Conservation (phyloP, 2,329 filamentous ascomycete species). For the Neopestalotiopsis sp. region DNA sequence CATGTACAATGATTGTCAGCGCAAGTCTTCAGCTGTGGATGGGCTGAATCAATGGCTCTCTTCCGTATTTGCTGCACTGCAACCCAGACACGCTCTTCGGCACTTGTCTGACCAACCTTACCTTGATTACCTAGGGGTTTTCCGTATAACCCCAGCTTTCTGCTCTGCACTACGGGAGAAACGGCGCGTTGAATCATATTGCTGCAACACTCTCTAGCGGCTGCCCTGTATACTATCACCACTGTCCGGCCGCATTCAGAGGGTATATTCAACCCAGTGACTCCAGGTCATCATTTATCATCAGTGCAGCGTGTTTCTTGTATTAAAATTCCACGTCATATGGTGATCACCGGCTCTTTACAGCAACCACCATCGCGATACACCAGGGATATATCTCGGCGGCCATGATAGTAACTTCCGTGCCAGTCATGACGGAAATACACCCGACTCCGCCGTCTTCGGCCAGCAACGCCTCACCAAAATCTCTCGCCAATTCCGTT, state of each 20-base stretch:
- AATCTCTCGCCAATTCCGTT: constrained; percentile 24
- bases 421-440: constrained; percentile 4
- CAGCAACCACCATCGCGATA: not conserved
- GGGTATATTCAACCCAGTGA: not conserved
- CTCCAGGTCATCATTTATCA: not conserved
- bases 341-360: not conserved
- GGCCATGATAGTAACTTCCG: not conserved
- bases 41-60: not conserved
- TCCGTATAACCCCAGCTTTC: not conserved
- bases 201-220: not conserved
- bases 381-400: not conserved
- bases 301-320: not conserved
- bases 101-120: not conserved
- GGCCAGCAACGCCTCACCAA: constrained; percentile 32
- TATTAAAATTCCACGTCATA: not conserved
- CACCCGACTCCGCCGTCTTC: constrained; percentile 31
- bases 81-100: not conserved
- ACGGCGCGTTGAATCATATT: not conserved
- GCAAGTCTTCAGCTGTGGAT: not conserved
- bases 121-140: not conserved
- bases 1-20: not conserved
- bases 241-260: too few relatives aligned
- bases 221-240: not conserved
- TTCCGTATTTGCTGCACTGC: not conserved
- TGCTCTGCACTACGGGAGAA: not conserved